These are phyloP conservation scores for Apostasia shenzhenica DNA, from an alignment of 106 monocot genomes.

Conservation along the genomic window DNA sequence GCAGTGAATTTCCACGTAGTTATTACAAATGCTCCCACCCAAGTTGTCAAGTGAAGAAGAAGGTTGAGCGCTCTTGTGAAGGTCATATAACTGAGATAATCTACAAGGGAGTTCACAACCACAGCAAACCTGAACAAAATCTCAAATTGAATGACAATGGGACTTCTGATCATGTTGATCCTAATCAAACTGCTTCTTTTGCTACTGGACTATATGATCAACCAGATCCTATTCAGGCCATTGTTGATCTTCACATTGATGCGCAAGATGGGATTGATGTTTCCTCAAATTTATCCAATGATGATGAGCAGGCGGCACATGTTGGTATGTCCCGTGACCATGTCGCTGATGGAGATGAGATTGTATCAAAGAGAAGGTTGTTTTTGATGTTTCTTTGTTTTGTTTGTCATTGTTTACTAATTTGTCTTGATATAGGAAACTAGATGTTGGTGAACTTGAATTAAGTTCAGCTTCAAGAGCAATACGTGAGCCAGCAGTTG, in stretches of 20 bases:
- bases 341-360: conserved; percentile 59
- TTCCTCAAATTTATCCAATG: conserved; percentile 53
- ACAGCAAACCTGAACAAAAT: conserved; percentile 44
- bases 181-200: conserved; percentile 20
- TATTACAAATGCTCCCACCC: conserved; percentile 88
- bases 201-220: conserved; percentile 18
- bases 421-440: conserved; percentile 39
- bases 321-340: conserved; percentile 23
- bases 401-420: neutral
- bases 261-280: conserved; percentile 35
- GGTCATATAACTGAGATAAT: conserved; percentile 76
- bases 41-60: conserved; percentile 83
- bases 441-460: conserved; percentile 45
- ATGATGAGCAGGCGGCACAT: conserved; percentile 35
- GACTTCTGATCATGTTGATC: conserved; percentile 20
- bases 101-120: conserved; percentile 76
- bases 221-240: conserved; percentile 23
- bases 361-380: conserved; percentile 66
- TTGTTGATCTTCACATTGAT: conserved; percentile 24
- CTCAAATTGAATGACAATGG: conserved; percentile 26
- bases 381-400: neutral
- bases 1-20: conserved; percentile 80
- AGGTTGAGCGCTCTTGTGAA: conserved; percentile 72
- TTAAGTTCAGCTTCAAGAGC: conserved; percentile 50
- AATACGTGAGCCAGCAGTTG: conserved; percentile 62